phyloP scores from a whole-genome alignment of 1,284 basidiomycete genomes.

The Sanghuangporus sanghuang region DNA sequence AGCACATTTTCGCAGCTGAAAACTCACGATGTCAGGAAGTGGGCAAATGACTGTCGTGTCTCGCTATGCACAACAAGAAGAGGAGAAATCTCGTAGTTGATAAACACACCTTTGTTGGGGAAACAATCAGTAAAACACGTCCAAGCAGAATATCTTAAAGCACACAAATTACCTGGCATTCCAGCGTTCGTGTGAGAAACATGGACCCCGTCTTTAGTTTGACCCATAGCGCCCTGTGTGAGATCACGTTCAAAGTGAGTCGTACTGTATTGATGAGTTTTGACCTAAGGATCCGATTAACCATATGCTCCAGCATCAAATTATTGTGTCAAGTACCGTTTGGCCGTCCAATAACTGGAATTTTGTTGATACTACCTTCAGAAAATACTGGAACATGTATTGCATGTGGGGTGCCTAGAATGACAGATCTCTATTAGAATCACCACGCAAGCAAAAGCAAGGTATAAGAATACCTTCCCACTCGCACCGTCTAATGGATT shows the following conservation, averaged over 20 bases:
- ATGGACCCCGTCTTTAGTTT: constrained; percentile 67
- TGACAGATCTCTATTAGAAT: constrained; percentile 1
- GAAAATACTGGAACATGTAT: constrained; percentile 96
- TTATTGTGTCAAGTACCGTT: constrained; percentile 41
- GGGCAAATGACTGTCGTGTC: constrained; percentile 89
- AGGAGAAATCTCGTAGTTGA: constrained; percentile 99
- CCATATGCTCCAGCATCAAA: neutral
- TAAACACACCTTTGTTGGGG: constrained; percentile 63
- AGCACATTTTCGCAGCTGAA: neutral
- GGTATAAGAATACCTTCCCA: constrained; percentile 44
- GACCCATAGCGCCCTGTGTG: constrained; percentile 50
- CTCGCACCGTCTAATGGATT: constrained; percentile 80
- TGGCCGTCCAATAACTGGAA: constrained; percentile 80
- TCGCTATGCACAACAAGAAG: constrained; percentile 91
- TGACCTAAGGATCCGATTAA: constrained; percentile 41
- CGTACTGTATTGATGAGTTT: constrained; percentile 89
- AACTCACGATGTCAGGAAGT: constrained; percentile 92
- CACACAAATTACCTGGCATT: constrained; percentile 54
- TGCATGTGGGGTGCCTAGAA: constrained; percentile 59
- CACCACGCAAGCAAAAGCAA: constrained; percentile 6
- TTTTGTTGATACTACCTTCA: constrained; percentile 94
- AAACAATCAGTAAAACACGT: neutral
- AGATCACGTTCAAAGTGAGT: constrained; percentile 96
- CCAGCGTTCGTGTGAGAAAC: constrained; percentile 81
- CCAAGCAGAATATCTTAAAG: neutral